Conservation (phyloP, 2,329 filamentous ascomycete genomes). For the Pseudogymnoascus sp. region DNA sequence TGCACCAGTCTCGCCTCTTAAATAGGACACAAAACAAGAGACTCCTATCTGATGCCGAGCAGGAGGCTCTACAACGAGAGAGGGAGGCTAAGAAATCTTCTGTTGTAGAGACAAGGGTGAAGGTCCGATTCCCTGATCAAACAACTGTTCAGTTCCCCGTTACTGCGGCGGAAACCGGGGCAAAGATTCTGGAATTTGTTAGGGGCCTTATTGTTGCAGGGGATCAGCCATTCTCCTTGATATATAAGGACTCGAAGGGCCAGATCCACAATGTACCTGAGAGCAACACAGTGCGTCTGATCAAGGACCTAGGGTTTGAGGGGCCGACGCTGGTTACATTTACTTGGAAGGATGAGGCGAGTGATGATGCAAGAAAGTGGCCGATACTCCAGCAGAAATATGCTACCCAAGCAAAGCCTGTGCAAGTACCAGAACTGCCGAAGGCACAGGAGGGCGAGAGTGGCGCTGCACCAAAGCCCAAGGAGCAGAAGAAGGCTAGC, state of each 20-base stretch:
- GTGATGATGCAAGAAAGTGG: conserved; percentile 43
- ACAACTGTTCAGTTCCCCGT: conserved; percentile 69
- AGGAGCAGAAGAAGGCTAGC: conserved; percentile 26
- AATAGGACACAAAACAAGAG: conserved; percentile 57
- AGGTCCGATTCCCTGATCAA: conserved; percentile 82
- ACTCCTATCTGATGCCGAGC: conserved; percentile 72
- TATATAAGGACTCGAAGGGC: conserved; percentile 30
- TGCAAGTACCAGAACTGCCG: conserved; percentile 54
- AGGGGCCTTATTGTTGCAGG: conserved; percentile 59
- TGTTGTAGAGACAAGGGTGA: conserved; percentile 63
- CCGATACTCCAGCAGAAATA: conserved; percentile 36
- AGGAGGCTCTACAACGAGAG: conserved; percentile 56
- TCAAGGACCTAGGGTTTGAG: conserved; percentile 63
- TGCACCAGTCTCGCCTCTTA: conserved; percentile 61
- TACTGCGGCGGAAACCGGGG: conserved; percentile 58
- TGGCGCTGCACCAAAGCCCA: conserved; percentile 21
- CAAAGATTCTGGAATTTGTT: conserved; percentile 67
- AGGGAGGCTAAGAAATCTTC: conserved; percentile 58
- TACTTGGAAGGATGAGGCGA: conserved; percentile 60
- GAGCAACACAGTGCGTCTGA: conserved; percentile 48
- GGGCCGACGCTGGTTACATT: conserved; percentile 69
- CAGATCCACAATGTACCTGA: conserved; percentile 32
- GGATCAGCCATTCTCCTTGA: conserved; percentile 63
- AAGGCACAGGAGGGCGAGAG: conserved; percentile 33
- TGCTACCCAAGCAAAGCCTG: conserved; percentile 54